Evolutionary conservation across 2,329 filamentous ascomycete species (phyloP).

Genomic region (Colletotrichum graminicola): DNA sequence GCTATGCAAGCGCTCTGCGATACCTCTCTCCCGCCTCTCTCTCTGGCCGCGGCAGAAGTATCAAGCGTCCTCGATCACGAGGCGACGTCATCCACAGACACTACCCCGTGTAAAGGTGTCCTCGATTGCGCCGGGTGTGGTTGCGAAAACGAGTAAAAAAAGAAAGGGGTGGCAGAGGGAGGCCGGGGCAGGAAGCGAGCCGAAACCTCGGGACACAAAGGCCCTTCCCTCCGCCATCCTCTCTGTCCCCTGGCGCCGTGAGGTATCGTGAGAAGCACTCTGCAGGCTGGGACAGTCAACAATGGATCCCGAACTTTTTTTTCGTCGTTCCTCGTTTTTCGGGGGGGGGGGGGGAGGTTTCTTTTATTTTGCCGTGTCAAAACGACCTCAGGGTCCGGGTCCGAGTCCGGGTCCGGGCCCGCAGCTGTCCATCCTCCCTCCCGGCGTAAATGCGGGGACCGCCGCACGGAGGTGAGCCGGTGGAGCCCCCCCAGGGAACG

Average conservation of each 20-base stretch:
- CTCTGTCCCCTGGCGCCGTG: background rate
- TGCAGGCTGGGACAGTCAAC: background rate
- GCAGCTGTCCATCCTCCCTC: background rate
- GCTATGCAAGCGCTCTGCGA: background rate
- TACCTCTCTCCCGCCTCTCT: background rate
- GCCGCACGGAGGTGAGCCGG: background rate
- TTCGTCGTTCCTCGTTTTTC: too few relatives aligned
- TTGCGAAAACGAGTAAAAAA: background rate
- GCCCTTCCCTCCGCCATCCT: background rate
- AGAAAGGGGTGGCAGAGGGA: background rate
- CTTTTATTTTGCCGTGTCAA: background rate
- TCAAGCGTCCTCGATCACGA: background rate
- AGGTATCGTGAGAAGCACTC: background rate
- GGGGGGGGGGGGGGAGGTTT: too few relatives aligned
- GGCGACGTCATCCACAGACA: background rate
- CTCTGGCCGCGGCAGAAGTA: background rate
- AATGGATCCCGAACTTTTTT: background rate
- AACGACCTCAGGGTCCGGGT: background rate
- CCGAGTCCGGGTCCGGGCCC: too few relatives aligned
- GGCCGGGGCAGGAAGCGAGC: background rate
- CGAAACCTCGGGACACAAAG: background rate
- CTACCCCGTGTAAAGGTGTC: background rate
- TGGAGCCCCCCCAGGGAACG: background rate
- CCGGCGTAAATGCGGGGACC: background rate
- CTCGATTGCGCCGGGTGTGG: background rate